Evolutionary conservation across 2,329 filamentous ascomycete genomes (phyloP).

Genomic region (Fusarium hainanense): DNA sequence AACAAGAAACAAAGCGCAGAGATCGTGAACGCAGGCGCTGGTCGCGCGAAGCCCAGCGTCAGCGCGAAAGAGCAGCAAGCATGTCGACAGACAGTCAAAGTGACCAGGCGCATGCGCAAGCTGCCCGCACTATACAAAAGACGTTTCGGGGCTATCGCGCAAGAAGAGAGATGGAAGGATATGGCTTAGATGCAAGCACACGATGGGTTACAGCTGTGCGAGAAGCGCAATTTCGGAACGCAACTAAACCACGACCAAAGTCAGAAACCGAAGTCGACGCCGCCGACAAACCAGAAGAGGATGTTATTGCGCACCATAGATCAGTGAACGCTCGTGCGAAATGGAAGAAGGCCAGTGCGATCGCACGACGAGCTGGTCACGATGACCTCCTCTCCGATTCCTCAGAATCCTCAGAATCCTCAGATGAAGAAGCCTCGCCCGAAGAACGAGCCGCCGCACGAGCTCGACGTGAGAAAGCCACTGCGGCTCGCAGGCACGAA

Average conservation of each 20-base stretch:
- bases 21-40: conserved; percentile 52
- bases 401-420: conserved; percentile 47
- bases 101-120: conserved; percentile 54
- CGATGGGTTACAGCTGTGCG: conserved; percentile 76
- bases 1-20: conserved; percentile 57
- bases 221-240: conserved; percentile 66
- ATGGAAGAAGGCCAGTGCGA: conserved; percentile 79
- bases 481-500: conserved; percentile 68
- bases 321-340: conserved; percentile 67
- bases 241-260: conserved; percentile 58
- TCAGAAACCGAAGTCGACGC: conserved; percentile 20
- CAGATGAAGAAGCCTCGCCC: conserved; percentile 48
- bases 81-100: conserved; percentile 24
- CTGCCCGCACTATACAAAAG: conserved; percentile 71
- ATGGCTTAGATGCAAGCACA: conserved; percentile 74
- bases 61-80: conserved; percentile 30
- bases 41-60: conserved; percentile 49
- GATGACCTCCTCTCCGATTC: conserved; percentile 68
- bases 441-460: conserved; percentile 54
- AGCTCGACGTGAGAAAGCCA: conserved; percentile 60
- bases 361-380: conserved; percentile 77
- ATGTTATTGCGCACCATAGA: conserved; percentile 20
- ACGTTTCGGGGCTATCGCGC: conserved; percentile 82
- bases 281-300: conserved; percentile 20
- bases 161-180: conserved; percentile 75